A percentile compares a stretch with the other conserved stretches of the same genome.
phyloP scores from a whole-genome alignment of 208 protist genomes.

The Trypanosoma cruzi region DNA sequence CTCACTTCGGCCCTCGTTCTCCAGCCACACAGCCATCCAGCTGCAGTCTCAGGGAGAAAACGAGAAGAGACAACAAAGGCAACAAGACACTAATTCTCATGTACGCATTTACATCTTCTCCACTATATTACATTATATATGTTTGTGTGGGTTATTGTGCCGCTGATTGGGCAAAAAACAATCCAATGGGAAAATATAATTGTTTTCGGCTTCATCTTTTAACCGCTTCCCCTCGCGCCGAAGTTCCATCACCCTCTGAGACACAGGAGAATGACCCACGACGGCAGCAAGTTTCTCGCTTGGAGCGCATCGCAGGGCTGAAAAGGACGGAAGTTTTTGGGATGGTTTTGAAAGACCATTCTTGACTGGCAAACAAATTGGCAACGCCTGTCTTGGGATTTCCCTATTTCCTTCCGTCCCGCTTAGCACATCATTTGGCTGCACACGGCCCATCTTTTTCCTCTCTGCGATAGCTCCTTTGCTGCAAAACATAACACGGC shows the following conservation, averaged over 20 bases:
- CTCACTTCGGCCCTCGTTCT: not conserved
- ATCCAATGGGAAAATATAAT: slow-evolving; percentile 28
- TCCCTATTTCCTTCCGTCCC: not conserved
- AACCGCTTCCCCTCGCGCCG: slow-evolving; percentile 32
- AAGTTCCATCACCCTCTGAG: slow-evolving; percentile 27
- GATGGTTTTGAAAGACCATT: slow-evolving; percentile 8
- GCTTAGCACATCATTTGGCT: not conserved
- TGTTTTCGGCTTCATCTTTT: slow-evolving; percentile 61
- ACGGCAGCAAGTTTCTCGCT: not conserved
- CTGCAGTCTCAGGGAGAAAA: not conserved
- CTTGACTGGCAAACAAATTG: not conserved
- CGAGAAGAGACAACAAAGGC: not conserved
- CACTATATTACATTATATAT: not conserved
- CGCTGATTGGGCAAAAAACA: slow-evolving; percentile 12
- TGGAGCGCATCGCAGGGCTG: slow-evolving; percentile 18
- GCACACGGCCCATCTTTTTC: not conserved
- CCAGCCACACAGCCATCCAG: not conserved
- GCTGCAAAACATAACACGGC: slow-evolving; percentile 40
- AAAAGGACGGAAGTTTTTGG: slow-evolving; percentile 1
- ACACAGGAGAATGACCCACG: slow-evolving; percentile 7
- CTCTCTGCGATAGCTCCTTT: slow-evolving; percentile 1
- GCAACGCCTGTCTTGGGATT: not conserved
- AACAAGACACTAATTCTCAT: not conserved
- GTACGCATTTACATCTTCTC: not conserved
- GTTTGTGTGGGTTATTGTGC: not conserved